These are phyloP conservation scores for Penicillium sp. DNA, from an alignment of 2,329 filamentous ascomycete genomes.

Conservation along the genomic window DNA sequence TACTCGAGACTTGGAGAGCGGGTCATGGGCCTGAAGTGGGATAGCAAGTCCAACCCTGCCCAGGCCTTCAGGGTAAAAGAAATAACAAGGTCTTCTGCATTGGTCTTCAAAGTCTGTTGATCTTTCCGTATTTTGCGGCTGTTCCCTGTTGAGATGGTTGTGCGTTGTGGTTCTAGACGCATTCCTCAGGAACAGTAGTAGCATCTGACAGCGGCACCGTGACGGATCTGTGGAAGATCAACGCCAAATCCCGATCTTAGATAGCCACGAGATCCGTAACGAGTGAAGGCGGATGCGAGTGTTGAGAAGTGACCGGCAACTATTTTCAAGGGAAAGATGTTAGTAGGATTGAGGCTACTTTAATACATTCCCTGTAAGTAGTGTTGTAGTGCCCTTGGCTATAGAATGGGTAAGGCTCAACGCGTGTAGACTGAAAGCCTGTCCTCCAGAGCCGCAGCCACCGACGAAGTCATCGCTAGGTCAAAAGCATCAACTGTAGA, in stretches of 20 bases:
- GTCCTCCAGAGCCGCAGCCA: neutral
- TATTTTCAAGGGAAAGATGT: too few species aligned
- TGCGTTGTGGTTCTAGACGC: conserved; percentile 10
- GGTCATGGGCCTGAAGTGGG: conserved; percentile 3
- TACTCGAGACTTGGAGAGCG: neutral
- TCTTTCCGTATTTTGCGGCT: conserved; percentile 9
- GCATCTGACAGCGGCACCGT: conserved; percentile 13
- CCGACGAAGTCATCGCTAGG: neutral
- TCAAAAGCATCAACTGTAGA: neutral
- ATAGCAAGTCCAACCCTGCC: neutral
- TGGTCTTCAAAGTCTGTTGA: conserved; percentile 7
- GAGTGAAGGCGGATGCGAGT: neutral
- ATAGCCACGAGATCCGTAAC: conserved; percentile 3
- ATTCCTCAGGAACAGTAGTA: conserved; percentile 19
- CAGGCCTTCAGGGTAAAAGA: neutral
- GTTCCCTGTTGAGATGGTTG: conserved; percentile 1
- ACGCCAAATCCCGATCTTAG: conserved; percentile 4
- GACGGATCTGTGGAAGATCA: conserved; percentile 24
- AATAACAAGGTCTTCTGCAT: neutral
- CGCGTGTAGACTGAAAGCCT: neutral
- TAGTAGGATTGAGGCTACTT: too few species aligned
- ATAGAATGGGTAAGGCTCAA: too few species aligned
- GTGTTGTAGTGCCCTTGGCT: too few species aligned
- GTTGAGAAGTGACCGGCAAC: too few species aligned
- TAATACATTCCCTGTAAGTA: too few species aligned